Conservation (phyloP, 2,329 filamentous ascomycete genomes). For the Scorias spongiosa region DNA sequence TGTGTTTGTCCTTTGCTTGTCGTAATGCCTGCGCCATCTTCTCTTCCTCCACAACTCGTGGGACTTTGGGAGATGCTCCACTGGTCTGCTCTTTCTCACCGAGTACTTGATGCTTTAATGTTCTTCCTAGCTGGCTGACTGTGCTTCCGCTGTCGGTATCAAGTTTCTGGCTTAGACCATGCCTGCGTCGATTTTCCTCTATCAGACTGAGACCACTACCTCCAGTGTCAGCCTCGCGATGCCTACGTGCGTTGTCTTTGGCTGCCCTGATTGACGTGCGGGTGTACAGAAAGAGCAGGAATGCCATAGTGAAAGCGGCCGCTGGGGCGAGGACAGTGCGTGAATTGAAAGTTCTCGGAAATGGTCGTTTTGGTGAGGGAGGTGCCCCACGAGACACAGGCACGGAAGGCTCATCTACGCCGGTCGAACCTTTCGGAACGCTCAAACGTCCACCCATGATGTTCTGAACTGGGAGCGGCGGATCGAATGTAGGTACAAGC, state of each 20-base stretch:
- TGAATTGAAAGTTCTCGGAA: constrained; percentile 18
- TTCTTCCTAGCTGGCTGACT: background rate
- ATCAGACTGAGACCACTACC: constrained; percentile 35
- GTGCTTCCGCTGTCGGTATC: constrained; percentile 11
- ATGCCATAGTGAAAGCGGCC: constrained; percentile 48
- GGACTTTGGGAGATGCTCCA: background rate
- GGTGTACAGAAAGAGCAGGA: constrained; percentile 45
- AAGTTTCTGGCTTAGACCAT: constrained; percentile 33
- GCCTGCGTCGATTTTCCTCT: constrained; percentile 38
- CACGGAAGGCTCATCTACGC: constrained; percentile 26
- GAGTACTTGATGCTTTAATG: background rate
- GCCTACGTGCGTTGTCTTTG: constrained; percentile 47
- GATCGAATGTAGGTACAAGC: no score
- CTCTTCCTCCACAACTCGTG: background rate
- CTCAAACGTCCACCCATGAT: constrained; percentile 33
- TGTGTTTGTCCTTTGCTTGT: background rate
- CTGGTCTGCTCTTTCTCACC: background rate
- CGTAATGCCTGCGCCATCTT: background rate
- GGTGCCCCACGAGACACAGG: constrained; percentile 15
- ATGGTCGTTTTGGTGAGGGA: constrained; percentile 18
- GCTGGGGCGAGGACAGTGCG: constrained; percentile 41
- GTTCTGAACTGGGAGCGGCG: background rate
- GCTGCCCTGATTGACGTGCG: constrained; percentile 51
- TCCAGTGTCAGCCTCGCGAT: constrained; percentile 42
- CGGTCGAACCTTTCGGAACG: constrained; percentile 27